These are phyloP conservation scores for Metschnikowia colocasiae DNA, from an alignment of 805 yeast genomes.

Conservation along the genomic window DNA sequence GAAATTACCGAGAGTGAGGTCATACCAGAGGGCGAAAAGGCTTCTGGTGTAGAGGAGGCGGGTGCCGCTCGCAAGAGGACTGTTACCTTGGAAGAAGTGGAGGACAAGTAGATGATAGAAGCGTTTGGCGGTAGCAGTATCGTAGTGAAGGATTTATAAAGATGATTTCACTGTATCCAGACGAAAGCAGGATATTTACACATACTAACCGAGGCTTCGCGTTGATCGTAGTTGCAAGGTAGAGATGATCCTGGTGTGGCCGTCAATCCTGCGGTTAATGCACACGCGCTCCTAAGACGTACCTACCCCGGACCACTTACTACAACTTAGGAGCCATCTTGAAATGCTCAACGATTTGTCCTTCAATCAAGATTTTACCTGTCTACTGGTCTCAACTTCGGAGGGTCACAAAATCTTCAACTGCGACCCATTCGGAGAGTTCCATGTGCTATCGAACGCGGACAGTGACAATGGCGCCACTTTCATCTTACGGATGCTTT, in stretches of 20 bases:
- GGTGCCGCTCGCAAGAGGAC: constrained; percentile 26
- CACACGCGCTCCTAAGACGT: constrained; percentile 1
- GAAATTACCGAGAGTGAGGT: constrained; percentile 6
- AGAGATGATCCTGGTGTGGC: not conserved
- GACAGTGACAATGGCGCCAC: constrained; percentile 24
- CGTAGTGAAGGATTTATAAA: not conserved
- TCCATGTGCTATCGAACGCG: constrained; percentile 25
- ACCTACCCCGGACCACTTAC: not conserved
- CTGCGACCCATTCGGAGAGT: constrained; percentile 46
- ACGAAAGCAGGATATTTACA: too few relatives aligned
- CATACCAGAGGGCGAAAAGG: constrained; percentile 16
- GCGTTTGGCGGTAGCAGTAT: not conserved
- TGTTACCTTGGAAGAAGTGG: constrained; percentile 42
- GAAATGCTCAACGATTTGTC: constrained; percentile 32
- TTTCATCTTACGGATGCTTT: constrained; percentile 34
- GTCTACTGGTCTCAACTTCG: constrained; percentile 35
- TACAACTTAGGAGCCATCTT: not conserved
- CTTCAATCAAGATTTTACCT: constrained; percentile 42
- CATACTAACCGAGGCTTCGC: not conserved
- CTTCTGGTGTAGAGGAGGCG: constrained; percentile 17
- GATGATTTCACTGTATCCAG: not conserved
- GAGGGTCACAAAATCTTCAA: constrained; percentile 37
- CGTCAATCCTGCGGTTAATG: constrained; percentile 1
- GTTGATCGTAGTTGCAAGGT: not conserved
- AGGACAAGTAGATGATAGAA: constrained; percentile 19